phyloP scores from a whole-genome alignment of 2,329 filamentous ascomycete species.

The Fusarium zealandicum region DNA sequence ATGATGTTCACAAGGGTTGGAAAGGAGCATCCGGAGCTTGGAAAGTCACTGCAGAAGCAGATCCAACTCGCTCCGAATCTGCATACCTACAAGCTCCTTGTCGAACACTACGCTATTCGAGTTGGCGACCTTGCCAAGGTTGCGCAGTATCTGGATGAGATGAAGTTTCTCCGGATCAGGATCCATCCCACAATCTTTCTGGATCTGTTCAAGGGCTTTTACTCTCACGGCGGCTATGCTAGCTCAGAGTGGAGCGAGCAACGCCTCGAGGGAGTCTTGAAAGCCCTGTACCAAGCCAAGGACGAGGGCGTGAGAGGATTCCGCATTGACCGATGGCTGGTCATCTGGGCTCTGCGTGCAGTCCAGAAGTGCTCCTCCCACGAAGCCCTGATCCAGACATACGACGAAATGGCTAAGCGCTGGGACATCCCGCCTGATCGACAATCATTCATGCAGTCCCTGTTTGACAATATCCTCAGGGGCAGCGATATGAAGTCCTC shows the following conservation, averaged over 20 bases:
- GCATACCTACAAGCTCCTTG: constrained; percentile 79
- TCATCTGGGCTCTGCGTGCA: constrained; percentile 67
- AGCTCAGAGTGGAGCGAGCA: constrained; percentile 75
- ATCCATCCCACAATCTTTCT: constrained; percentile 81
- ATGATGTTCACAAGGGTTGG: constrained; percentile 64
- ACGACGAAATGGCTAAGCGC: constrained; percentile 55
- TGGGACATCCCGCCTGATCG: constrained; percentile 55
- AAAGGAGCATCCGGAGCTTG: constrained; percentile 63
- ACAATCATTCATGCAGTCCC: constrained; percentile 55
- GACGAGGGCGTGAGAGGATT: constrained; percentile 56
- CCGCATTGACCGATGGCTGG: constrained; percentile 66
- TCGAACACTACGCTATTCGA: constrained; percentile 74
- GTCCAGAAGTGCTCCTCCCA: constrained; percentile 66
- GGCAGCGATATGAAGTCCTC: constrained; percentile 44
- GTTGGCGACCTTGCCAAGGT: constrained; percentile 77
- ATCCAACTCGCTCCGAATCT: constrained; percentile 76
- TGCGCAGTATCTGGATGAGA: constrained; percentile 77
- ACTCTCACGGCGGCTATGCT: constrained; percentile 69
- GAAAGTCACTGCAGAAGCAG: constrained; percentile 62
- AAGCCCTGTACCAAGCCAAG: constrained; percentile 65
- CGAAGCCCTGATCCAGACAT: constrained; percentile 62
- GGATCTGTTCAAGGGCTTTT: constrained; percentile 83
- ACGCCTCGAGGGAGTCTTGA: constrained; percentile 73
- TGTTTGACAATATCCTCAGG: constrained; percentile 53
- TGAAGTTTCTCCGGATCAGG: constrained; percentile 72